Percentiles rank a stretch among this genome's conserved stretches.
Conservation (phyloP, 2,329 filamentous ascomycete species). For the Pyricularia pennisetigena region DNA sequence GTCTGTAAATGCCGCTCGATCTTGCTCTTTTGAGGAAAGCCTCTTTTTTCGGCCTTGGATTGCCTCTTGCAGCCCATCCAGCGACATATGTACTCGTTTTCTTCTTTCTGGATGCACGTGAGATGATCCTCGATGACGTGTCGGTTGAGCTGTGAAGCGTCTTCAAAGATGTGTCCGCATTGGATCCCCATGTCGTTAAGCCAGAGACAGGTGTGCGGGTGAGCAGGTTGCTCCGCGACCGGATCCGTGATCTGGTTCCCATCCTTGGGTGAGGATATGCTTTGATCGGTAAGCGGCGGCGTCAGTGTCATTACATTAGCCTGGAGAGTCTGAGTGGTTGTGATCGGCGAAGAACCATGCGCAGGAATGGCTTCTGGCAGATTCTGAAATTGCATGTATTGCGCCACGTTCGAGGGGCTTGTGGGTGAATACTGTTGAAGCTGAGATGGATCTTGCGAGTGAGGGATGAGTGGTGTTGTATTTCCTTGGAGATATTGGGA, state of each 20-base stretch:
- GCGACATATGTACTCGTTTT: constrained; percentile 38
- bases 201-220: constrained; percentile 17
- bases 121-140: constrained; percentile 45
- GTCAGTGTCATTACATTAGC: neutral
- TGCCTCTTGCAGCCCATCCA: constrained; percentile 47
- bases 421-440: neutral
- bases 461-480: neutral
- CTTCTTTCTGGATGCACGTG: constrained; percentile 30
- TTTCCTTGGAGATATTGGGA: neutral
- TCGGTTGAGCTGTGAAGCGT: constrained; percentile 40
- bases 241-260: neutral
- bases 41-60: constrained; percentile 20
- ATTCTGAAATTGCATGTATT: neutral
- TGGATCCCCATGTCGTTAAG: constrained; percentile 12
- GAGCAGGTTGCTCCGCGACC: neutral
- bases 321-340: neutral
- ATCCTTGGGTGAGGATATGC: neutral
- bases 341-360: neutral
- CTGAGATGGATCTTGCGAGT: neutral
- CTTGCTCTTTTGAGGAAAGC: constrained; percentile 52
- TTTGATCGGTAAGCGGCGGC: neutral
- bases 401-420: neutral
- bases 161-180: constrained; percentile 24
- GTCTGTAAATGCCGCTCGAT: constrained; percentile 55
- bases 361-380: neutral